Evolutionary conservation across 768 basidiomycete species (phyloP).

Genomic region (Mycena latifolia): DNA sequence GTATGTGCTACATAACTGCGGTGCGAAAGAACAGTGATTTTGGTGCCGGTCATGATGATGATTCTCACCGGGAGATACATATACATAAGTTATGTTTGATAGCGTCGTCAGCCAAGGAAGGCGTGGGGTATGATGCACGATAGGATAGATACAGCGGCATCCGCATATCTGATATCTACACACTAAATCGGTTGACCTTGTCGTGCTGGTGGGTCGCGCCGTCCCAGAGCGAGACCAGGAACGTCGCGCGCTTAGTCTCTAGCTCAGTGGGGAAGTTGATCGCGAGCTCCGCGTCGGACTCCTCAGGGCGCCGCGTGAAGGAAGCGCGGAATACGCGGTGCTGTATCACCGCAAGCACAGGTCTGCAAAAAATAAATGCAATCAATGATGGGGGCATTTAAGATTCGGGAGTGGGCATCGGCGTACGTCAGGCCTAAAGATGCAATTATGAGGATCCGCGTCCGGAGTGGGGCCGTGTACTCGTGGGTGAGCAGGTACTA

Average conservation of each 20-base stretch:
- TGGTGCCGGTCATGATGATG: background rate
- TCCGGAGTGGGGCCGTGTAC: slow-evolving; percentile 64
- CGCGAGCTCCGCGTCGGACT: slow-evolving; percentile 36
- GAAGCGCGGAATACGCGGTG: slow-evolving; percentile 64
- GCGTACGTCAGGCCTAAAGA: slow-evolving; percentile 71
- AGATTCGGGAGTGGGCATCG: background rate
- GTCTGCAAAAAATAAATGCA: slow-evolving; percentile 33
- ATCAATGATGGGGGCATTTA: no score
- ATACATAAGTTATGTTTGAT: no score
- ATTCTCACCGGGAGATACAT: slow-evolving; percentile 17
- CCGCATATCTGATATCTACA: slow-evolving; percentile 11
- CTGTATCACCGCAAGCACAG: slow-evolving; percentile 65
- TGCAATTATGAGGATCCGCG: slow-evolving; percentile 62
- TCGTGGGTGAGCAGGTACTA: slow-evolving; percentile 49
- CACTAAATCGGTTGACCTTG: slow-evolving; percentile 43
- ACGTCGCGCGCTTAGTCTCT: slow-evolving; percentile 33
- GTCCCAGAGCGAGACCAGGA: slow-evolving; percentile 43
- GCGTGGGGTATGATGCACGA: no score
- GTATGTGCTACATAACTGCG: no score
- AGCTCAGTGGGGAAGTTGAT: slow-evolving; percentile 37
- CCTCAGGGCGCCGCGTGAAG: slow-evolving; percentile 53
- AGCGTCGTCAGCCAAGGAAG: no score
- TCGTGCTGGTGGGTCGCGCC: slow-evolving; percentile 35
- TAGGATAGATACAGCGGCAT: no score
- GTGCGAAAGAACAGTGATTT: no score